Evolutionary conservation across 768 basidiomycete species (phyloP).

Genomic region (Suillus discolor): DNA sequence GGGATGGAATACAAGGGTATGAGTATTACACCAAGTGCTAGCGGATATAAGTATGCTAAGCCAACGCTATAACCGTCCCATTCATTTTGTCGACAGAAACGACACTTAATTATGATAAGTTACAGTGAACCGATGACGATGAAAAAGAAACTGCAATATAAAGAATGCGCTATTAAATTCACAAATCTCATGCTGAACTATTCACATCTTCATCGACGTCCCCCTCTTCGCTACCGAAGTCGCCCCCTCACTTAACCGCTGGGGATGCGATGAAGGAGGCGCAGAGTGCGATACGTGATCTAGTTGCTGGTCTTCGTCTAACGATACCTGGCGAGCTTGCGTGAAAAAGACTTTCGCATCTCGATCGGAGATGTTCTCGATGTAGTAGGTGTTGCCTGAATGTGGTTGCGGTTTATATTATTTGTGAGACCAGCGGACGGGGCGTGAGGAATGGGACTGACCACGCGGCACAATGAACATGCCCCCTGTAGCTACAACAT

Average conservation of each 20-base stretch:
- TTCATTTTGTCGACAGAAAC: not conserved
- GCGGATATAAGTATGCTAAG: not conserved
- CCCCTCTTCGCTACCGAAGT: constrained; percentile 16
- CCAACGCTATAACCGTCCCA: not conserved
- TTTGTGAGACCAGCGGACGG: constrained; percentile 1
- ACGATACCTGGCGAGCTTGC: constrained; percentile 66
- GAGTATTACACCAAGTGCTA: not conserved
- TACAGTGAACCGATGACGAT: not conserved
- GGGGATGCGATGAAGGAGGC: constrained; percentile 31
- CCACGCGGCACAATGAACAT: constrained; percentile 93
- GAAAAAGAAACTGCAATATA: not conserved
- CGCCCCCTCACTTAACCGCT: constrained; percentile 26
- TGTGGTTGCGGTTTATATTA: not conserved
- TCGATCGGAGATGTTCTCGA: constrained; percentile 83
- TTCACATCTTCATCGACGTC: constrained; percentile 8
- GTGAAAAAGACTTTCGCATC: constrained; percentile 90
- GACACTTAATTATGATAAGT: not conserved
- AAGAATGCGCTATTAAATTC: not conserved
- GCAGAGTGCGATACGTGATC: constrained; percentile 33
- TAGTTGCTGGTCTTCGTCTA: constrained; percentile 25
- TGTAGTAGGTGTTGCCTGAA: constrained; percentile 86
- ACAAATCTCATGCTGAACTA: not conserved
- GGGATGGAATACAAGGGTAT: not conserved
- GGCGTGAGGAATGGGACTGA: constrained; percentile 32
- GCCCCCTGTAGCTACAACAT: constrained; percentile 78